Base-by-base conservation (phyloP, 306 rosid species). In the Lupinus albus region DNA sequence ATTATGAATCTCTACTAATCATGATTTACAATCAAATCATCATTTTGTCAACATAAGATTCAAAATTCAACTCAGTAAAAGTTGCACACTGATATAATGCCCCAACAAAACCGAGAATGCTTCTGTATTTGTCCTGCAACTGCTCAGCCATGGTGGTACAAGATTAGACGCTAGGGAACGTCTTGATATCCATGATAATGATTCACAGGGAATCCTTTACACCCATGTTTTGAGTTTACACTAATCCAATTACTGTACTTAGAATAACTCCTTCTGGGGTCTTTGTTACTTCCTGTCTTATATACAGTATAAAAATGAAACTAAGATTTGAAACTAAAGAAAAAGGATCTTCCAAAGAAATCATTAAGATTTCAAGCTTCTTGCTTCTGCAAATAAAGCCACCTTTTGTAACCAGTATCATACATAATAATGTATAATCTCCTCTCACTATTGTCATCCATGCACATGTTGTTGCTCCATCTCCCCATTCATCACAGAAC, bases 401-500 rank as follows among this genome's bases (percentile, higher is more conserved):
- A 81, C 75, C 69, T 74, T 80, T 49, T 74, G 80, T 65, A 79
- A 84, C 80, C 81, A 80, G 87, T 84, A 62, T 81, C 68, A 57
- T 79, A 78, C 85, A 74, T 78, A 75, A 81, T 39, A 74, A 62
- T 46, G 65, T 76, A 70, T 81, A 71, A 66, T 70, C 76, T 41
- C 54, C 49, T 75, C 60, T 70, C 66, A 52, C 62, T 61, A 59
- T 82, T 4, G 6, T 58, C 82, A 86, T 39, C 91, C 99, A 76
- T 83, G 92, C 77, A 77, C 68, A 81, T 81, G 78, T 56, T 82
- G 87, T 64, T 78, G 92, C 25, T 84, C 95, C 78, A 83, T 71
- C 75, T 83, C 95, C 36, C 80, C 93, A 55, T 81, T 83, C 96
- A 86, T 86, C 79, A 86, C 85, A 17, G 97, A 90, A 79, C 95